Evolutionary conservation across 306 rosid genomes (phyloP), one percentile per base, ranked within the genome.

Genomic region (Oxytropis ochrocephala): DNA sequence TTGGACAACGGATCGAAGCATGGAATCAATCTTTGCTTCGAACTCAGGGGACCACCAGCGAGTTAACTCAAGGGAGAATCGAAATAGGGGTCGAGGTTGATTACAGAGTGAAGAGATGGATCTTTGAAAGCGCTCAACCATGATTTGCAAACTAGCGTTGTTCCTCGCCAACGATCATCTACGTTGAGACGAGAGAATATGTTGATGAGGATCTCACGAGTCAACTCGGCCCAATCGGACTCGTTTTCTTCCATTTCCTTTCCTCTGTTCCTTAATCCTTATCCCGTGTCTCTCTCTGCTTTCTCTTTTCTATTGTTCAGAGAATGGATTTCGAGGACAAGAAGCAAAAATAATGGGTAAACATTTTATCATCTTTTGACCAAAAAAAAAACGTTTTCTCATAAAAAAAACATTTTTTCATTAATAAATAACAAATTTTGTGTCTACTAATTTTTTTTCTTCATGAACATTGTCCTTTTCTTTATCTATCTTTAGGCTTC

Each of bases 201-300:
- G 84, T 84, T 82, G 76, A 75, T 55, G 51, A 94, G 94, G 66
- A 90, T 88, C 67, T 85, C 96, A 8, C 60, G 84, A 71, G 95
- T 90, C 85, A 94, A 73, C 82, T 88, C 96, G 67, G 84, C 72
- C 98, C 96, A 94, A 35, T 79, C 88, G 30, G 80, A 48, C 38
- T 60, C 84, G 27, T 38, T 12, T 27, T 62, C 72, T 52, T 52
- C 85, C 86, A 79, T 56, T 13, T 77, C 75, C 86, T 38, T 17
- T 4, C 16, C 24, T 21, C 24, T 24, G 29, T 24, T 24, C 29
- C 29, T 24, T 24, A 24, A 24, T 59, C 12, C 44, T 35, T 57
- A 0, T 52, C 58, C 5, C 19, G 54, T 48, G 5, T 60, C 55
- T 17, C 27, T 11, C 38, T 24, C 29, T 24, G 29, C 3, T 24